phyloP scores from a whole-genome alignment of 129 eudicot genomes.

The Chrysanthemum makinoi region DNA sequence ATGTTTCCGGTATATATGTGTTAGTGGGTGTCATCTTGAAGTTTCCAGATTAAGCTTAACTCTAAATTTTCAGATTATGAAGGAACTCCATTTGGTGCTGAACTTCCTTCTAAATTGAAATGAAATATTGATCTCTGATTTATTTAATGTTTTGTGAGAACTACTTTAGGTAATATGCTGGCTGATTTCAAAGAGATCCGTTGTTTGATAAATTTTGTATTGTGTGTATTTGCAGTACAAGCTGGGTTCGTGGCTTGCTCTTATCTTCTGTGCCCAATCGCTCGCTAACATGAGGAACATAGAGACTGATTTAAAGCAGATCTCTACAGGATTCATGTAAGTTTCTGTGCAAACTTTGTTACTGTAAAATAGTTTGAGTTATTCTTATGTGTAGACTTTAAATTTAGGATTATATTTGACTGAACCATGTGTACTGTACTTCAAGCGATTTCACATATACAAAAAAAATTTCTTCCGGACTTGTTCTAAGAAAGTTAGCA shows the following conservation, averaged over 20 bases:
- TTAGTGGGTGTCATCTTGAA: too few species aligned
- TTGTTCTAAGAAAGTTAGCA: too few species aligned
- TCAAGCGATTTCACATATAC: not conserved
- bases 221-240: constrained; percentile 56
- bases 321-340: constrained; percentile 96
- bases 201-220: not conserved
- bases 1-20: too few species aligned
- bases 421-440: not conserved
- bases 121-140: too few species aligned
- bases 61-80: too few species aligned
- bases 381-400: not conserved
- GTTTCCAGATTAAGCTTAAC: too few species aligned
- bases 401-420: not conserved
- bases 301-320: constrained; percentile 92
- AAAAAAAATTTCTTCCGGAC: not conserved
- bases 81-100: too few species aligned
- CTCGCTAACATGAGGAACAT: constrained; percentile 86
- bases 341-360: constrained; percentile 27
- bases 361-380: not conserved
- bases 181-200: not conserved
- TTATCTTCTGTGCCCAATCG: constrained; percentile 83
- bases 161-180: not conserved
- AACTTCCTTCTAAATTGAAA: too few species aligned
- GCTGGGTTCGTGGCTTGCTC: constrained; percentile 89
- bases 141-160: not conserved